Evolutionary conservation across 2,329 filamentous ascomycete species (phyloP).

Genomic region (Pseudofabraea citricarpa): DNA sequence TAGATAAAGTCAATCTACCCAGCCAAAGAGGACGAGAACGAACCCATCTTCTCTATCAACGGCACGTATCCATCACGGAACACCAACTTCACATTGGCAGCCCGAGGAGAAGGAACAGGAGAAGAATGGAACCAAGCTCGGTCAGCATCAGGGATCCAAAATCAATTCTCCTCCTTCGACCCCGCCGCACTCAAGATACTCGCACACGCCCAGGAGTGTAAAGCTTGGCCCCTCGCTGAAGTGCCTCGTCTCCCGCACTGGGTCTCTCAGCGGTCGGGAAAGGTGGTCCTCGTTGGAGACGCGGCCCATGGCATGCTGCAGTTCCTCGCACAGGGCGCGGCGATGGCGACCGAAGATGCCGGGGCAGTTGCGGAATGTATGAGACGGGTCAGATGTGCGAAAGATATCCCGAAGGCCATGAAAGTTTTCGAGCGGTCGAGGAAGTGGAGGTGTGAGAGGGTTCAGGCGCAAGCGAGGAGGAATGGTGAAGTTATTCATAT

Average conservation of each 20-base stretch:
- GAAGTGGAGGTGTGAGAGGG: constrained; percentile 28
- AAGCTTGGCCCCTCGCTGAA: constrained; percentile 43
- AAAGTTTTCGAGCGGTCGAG: constrained; percentile 32
- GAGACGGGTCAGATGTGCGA: constrained; percentile 29
- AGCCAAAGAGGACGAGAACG: no score
- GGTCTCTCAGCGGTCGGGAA: constrained; percentile 35
- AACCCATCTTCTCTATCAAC: no score
- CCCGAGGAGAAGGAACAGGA: no score
- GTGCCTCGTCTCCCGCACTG: constrained; percentile 28
- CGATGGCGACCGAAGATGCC: constrained; percentile 57
- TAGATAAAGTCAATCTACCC: no score
- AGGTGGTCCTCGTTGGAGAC: constrained; percentile 44
- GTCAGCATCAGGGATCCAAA: no score
- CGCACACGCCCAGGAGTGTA: no score
- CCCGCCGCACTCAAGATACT: no score
- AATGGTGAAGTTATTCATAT: constrained; percentile 46
- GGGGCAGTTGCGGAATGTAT: constrained; percentile 41
- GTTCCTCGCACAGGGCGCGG: constrained; percentile 47
- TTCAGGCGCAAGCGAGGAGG: constrained; percentile 38
- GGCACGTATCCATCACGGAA: no score
- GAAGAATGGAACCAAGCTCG: no score
- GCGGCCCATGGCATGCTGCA: constrained; percentile 58
- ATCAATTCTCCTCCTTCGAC: no score
- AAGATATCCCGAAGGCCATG: constrained; percentile 29
- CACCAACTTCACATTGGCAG: no score